Evolutionary conservation across 2,329 filamentous ascomycete species (phyloP).

Genomic region (Acephala macrosclerotiorum): DNA sequence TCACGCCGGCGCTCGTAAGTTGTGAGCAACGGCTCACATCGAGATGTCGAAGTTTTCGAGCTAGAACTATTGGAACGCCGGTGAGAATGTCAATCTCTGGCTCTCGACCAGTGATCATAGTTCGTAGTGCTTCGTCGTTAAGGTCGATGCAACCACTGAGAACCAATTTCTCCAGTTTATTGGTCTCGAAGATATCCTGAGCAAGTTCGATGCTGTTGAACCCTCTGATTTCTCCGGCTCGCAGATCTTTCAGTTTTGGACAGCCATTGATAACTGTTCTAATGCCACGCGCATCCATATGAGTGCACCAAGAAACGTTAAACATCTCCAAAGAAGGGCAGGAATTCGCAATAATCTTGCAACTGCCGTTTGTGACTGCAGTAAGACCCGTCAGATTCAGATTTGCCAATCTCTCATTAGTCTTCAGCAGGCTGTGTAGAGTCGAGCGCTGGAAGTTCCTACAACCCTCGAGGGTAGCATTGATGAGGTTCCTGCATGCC

Average conservation of each 20-base stretch:
- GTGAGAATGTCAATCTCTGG: slow-evolving; percentile 85
- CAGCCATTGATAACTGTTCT: slow-evolving; percentile 77
- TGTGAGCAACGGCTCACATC: slow-evolving; percentile 82
- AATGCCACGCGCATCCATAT: slow-evolving; percentile 81
- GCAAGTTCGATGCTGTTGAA: slow-evolving; percentile 80
- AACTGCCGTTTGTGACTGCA: slow-evolving; percentile 81
- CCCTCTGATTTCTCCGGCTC: slow-evolving; percentile 81
- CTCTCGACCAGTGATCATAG: slow-evolving; percentile 76
- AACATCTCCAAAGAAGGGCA: slow-evolving; percentile 84
- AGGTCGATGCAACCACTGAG: slow-evolving; percentile 82
- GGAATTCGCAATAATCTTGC: slow-evolving; percentile 83
- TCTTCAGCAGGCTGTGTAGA: slow-evolving; percentile 76
- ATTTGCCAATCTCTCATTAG: slow-evolving; percentile 80
- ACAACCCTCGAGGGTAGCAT: slow-evolving; percentile 89
- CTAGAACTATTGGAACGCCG: slow-evolving; percentile 76
- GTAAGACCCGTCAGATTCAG: slow-evolving; percentile 86
- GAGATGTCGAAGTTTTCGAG: slow-evolving; percentile 81
- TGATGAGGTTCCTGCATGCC: slow-evolving; percentile 85
- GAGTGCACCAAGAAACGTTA: slow-evolving; percentile 93
- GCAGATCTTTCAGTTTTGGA: slow-evolving; percentile 76
- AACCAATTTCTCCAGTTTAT: slow-evolving; percentile 82
- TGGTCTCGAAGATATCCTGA: slow-evolving; percentile 77
- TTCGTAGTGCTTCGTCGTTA: slow-evolving; percentile 74
- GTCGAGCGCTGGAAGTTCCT: slow-evolving; percentile 81
- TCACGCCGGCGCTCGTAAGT: slow-evolving; percentile 77